phyloP scores from a whole-genome alignment of 2,329 filamentous ascomycete species.

The Nemania sp. region DNA sequence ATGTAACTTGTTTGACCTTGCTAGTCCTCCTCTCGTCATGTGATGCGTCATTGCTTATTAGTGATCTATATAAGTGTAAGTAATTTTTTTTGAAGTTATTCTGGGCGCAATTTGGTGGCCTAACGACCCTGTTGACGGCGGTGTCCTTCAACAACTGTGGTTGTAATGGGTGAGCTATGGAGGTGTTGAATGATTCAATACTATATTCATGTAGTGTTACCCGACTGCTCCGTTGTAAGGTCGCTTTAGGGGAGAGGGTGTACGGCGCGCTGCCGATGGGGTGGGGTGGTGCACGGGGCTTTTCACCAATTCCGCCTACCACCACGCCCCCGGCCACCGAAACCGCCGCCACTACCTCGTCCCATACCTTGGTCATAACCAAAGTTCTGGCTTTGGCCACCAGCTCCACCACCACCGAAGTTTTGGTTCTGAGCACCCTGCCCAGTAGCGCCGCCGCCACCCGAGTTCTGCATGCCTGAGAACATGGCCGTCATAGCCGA shows the following conservation, averaged over 20 bases:
- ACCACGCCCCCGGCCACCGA: constrained; percentile 48
- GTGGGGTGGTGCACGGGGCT: background rate
- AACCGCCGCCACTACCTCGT: constrained; percentile 46
- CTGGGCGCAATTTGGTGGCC: background rate
- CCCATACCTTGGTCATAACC: constrained; percentile 53
- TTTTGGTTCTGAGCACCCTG: constrained; percentile 65
- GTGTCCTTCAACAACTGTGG: background rate
- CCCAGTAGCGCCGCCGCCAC: constrained; percentile 54
- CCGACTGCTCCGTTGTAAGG: background rate
- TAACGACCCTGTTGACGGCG: background rate
- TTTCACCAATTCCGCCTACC: constrained; percentile 50
- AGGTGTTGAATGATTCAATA: background rate
- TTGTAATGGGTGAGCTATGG: background rate
- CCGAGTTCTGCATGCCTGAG: constrained; percentile 65
- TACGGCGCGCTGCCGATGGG: background rate
- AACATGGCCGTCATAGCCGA: constrained; percentile 70
- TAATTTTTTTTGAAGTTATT: background rate
- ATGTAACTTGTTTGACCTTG: background rate
- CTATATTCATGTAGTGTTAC: background rate
- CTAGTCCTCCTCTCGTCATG: background rate
- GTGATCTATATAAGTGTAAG: background rate
- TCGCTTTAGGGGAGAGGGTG: background rate
- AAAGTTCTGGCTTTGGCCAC: constrained; percentile 65
- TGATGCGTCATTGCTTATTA: background rate
- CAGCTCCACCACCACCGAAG: constrained; percentile 62